Evolutionary conservation across 2,329 filamentous ascomycete species (phyloP), one percentile per base, ranked within the genome.

Genomic region (Diaporthe sp.): DNA sequence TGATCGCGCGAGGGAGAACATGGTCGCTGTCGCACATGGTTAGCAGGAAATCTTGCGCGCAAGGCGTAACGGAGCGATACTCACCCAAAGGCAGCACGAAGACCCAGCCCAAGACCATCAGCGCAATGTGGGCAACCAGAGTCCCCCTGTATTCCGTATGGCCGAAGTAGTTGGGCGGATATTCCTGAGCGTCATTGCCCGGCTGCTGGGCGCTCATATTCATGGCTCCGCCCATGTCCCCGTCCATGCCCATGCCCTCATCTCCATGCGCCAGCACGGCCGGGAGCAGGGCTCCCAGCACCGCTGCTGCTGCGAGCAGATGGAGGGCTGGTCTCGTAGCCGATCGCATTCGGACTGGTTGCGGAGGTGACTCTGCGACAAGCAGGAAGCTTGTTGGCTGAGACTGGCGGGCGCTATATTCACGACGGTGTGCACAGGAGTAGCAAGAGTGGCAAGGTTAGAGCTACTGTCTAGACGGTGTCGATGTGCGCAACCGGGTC

Each of bases 1-100:
- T 58, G 96, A 98, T 76, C 91, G 91, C 49, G 93, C 93, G 77
- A 98, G 88, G 73, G 95, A 98, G 78, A 98, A 88, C 92, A 98
- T 95, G 67, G 98, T 92, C 78, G 91, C 95, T 97, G 79, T 51
- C n/a, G 55, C 46, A 5, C 9, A 65, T 15, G 31, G 57, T 81
- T 75, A 80, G 79, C 46, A n/a, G 25, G 34, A 31, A 34, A 25
- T 4, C 37, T 42, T 17, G 31, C 7, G 46, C 31, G 34, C 31
- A 12, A 28, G n/a, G 53, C 17, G 25, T 4, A 42, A 13, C 1
- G 22, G 42, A 22, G 25, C 39, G 28, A 39, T 77, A 83, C 90
- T 83, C 86, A 93, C 94, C 91, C 78, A 93, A 83, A 70, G 94
- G 94, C 74, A 95, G 86, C 74, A 94, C 81, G 51, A 95, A 87